These are phyloP conservation scores for Saturnispora zaruensis DNA, from an alignment of 805 yeast genomes.

Conservation along the genomic window DNA sequence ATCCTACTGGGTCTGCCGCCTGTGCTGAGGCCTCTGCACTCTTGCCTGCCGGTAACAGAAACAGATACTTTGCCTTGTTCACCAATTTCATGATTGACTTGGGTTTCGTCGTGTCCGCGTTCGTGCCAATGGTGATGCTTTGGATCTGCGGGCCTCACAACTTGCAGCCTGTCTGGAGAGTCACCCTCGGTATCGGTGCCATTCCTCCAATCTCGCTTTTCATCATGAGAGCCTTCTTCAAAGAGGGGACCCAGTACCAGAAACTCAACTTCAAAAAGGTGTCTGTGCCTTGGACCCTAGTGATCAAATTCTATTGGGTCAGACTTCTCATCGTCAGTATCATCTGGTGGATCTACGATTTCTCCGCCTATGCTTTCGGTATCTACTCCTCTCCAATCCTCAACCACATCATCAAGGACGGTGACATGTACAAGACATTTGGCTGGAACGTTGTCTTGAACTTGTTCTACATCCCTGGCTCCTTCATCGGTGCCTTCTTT, in stretches of 20 bases:
- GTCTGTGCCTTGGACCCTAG: conserved; percentile 55
- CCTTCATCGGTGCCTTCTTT: conserved; percentile 73
- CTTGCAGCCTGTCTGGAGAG: conserved; percentile 83
- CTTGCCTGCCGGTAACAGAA: conserved; percentile 74
- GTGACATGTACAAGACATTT: conserved; percentile 61
- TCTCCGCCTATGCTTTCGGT: conserved; percentile 81
- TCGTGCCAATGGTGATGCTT: conserved; percentile 77
- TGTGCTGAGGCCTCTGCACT: conserved; percentile 84
- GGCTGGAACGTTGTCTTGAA: conserved; percentile 92
- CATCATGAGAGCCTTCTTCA: conserved; percentile 64
- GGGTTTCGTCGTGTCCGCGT: conserved; percentile 77
- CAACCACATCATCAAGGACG: conserved; percentile 45
- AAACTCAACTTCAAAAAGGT: conserved; percentile 61
- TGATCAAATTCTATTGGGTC: conserved; percentile 77
- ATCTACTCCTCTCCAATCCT: conserved; percentile 72
- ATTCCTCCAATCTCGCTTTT: conserved; percentile 76
- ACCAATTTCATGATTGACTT: conserved; percentile 81
- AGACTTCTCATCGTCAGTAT: conserved; percentile 61
- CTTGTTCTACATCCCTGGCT: conserved; percentile 84
- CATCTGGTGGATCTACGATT: conserved; percentile 90
- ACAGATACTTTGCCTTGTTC: conserved; percentile 83
- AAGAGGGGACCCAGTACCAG: conserved; percentile 63
- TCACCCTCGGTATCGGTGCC: conserved; percentile 84
- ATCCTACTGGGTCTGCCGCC: conserved; percentile 89
- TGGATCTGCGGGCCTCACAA: conserved; percentile 72